Base-by-base conservation (phyloP, 148 eudicot species). In the Hydrangea macrophylla region DNA sequence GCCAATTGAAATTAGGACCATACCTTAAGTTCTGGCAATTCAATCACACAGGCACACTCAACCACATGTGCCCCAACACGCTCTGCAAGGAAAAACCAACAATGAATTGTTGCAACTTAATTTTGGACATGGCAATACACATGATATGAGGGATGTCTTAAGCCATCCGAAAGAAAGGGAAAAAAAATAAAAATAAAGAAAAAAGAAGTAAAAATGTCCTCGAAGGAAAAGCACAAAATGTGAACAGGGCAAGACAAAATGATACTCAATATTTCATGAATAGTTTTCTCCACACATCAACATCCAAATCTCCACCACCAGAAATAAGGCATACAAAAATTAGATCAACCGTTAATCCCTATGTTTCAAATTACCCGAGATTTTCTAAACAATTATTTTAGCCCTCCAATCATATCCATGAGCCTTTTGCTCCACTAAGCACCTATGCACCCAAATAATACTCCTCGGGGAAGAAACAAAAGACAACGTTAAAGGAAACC, bases 41-140 rank as follows among this genome's bases (percentile, higher is more conserved):
- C 96, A 64, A 92, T 90, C 70, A 92, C 84, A 76, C 98, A 92
- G 57, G 98, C 96, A 67, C 90, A 88, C 84, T 92, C 98, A n/a
- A 88, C 92, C 55, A 92, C 90, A 7, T 82, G 35, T 18, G 73
- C 94, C 7, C 82, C 88, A 64, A 88, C 94, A 70, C 90, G 96
- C 82, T 90, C 98, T 92, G 87, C 73, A 72, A 71, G 54, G 59
- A 22, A 70, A 76, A 56, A 48, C 4, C 23, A 33, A 62, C 7
- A 58, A 32, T 23, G 37, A 74, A 48, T 3, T 1, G 5, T 18
- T 58, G 20, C 60, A 62, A 63, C 17, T 40, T 35, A 23, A 35
- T 35, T 36, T n/a, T n/a, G n/a, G n/a, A n/a, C n/a, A n/a, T n/a
- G n/a, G n/a, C n/a, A 22, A 3, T 7, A 36, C 27, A 60, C 36